Evolutionary conservation across 2,329 filamentous ascomycete species (phyloP).

Genomic region (Nemania serpens): DNA sequence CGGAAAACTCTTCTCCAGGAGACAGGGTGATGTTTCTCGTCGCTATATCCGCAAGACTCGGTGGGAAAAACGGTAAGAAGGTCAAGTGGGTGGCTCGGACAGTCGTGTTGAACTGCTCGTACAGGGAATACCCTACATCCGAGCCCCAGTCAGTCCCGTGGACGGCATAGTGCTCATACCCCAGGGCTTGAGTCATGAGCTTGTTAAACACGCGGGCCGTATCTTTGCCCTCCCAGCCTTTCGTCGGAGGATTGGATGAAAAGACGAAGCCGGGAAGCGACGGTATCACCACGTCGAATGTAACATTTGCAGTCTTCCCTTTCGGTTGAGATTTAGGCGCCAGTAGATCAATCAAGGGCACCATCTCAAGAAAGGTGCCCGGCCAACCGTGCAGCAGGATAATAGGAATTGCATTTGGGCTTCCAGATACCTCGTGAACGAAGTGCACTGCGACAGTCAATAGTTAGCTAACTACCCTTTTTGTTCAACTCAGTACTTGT

Average conservation of each 20-base stretch:
- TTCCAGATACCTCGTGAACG: conserved; percentile 10
- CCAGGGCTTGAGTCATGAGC: conserved; percentile 15
- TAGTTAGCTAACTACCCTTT: not conserved
- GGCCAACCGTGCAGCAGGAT: conserved; percentile 20
- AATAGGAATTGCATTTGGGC: conserved; percentile 9
- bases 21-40: conserved; percentile 12
- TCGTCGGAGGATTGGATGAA: conserved; percentile 2
- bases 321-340: not conserved
- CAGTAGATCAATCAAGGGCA: conserved; percentile 12
- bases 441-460: conserved; percentile 11
- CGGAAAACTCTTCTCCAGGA: not conserved
- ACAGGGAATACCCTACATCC: conserved; percentile 5
- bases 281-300: conserved; percentile 16
- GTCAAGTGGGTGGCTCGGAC: conserved; percentile 12
- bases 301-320: not conserved
- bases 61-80: conserved; percentile 10
- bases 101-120: conserved; percentile 15
- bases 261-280: conserved; percentile 19
- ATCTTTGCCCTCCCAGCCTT: not conserved
- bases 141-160: conserved; percentile 18
- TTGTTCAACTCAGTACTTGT: not conserved
- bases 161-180: conserved; percentile 14
- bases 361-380: conserved; percentile 13
- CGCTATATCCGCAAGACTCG: conserved; percentile 1
- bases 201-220: conserved; percentile 13